A percentile compares a stretch with the other conserved stretches of the same genome.
These are phyloP conservation scores for Pleurotus cornucopiae DNA, from an alignment of 768 basidiomycete genomes.

Conservation along the genomic window DNA sequence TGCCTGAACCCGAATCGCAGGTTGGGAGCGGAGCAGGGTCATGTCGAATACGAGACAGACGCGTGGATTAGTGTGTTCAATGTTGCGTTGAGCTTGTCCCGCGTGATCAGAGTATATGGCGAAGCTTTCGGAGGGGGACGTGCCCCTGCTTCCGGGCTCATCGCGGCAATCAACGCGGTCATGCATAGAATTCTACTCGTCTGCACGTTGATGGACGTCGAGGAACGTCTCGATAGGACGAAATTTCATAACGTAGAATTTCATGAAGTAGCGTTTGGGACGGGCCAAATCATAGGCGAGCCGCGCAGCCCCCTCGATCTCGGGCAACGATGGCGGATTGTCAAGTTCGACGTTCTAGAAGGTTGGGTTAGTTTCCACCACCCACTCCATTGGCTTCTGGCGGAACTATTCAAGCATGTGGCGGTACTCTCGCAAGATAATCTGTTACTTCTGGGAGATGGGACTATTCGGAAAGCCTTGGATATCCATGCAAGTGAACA, in stretches of 20 bases:
- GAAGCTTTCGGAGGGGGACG: slow-evolving; percentile 66
- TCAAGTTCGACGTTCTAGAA: slow-evolving; percentile 75
- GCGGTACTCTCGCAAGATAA: slow-evolving; percentile 56
- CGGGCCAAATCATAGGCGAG: slow-evolving; percentile 19
- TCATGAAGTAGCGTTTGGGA: slow-evolving; percentile 67
- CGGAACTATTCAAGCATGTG: slow-evolving; percentile 84
- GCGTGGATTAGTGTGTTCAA: slow-evolving; percentile 97
- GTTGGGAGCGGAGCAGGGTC: slow-evolving; percentile 54
- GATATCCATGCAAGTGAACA: slow-evolving; percentile 59
- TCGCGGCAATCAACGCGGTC: slow-evolving; percentile 64
- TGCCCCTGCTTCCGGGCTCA: slow-evolving; percentile 53
- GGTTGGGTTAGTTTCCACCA: slow-evolving; percentile 93
- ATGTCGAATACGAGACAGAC: slow-evolving; percentile 96
- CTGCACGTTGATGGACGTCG: slow-evolving; percentile 52
- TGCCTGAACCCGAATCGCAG: slow-evolving; percentile 90
- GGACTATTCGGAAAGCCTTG: slow-evolving; percentile 58
- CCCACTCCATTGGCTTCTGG: slow-evolving; percentile 85
- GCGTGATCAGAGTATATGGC: slow-evolving; percentile 86
- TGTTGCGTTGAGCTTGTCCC: slow-evolving; percentile 84
- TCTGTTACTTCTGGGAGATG: slow-evolving; percentile 46
- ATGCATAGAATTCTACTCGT: slow-evolving; percentile 69
- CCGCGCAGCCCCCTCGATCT: background rate
- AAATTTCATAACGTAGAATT: slow-evolving; percentile 62
- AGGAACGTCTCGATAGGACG: slow-evolving; percentile 55
- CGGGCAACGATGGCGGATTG: slow-evolving; percentile 41